Percentiles rank a stretch among this genome's conserved stretches.
Evolutionary conservation across 495 filamentous ascomycete genomes (phyloP).

Genomic region (Aspergillus nidulans): DNA sequence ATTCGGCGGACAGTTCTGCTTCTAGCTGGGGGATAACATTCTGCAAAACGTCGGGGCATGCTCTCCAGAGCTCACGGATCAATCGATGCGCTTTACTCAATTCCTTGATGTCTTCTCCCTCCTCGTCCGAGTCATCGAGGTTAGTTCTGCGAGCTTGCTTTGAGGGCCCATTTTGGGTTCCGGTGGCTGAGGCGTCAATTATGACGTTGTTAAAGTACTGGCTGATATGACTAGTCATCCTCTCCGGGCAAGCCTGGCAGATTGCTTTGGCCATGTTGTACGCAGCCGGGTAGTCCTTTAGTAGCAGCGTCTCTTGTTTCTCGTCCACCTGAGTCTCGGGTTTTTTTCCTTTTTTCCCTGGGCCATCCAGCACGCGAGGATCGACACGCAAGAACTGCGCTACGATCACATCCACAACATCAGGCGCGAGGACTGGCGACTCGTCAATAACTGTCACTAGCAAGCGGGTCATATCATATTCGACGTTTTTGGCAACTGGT

Average conservation of each 20-base stretch:
- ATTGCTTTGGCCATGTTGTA: constrained; percentile 96
- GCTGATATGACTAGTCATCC: constrained; percentile 88
- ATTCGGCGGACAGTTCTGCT: constrained; percentile 85
- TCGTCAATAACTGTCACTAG: constrained; percentile 86
- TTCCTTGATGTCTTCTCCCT: constrained; percentile 82
- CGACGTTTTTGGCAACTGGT: constrained; percentile 80
- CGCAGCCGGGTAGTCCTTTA: constrained; percentile 83
- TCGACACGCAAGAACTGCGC: constrained; percentile 91
- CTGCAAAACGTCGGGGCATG: constrained; percentile 79
- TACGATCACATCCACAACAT: constrained; percentile 89
- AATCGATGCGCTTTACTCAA: constrained; percentile 83
- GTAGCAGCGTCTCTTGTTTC: constrained; percentile 71
- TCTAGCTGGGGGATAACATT: constrained; percentile 95
- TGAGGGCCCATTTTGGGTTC: constrained; percentile 30
- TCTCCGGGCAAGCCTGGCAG: constrained; percentile 83
- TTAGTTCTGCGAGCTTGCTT: constrained; percentile 47
- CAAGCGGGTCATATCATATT: constrained; percentile 84
- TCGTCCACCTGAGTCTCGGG: constrained; percentile 55
- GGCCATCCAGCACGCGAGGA: constrained; percentile 48
- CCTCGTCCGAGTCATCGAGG: constrained; percentile 71
- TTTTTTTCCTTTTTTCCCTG: constrained; percentile 53
- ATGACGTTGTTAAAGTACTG: constrained; percentile 98
- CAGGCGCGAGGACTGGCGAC: constrained; percentile 66
- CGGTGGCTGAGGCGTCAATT: constrained; percentile 67
- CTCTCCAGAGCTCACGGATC: constrained; percentile 90